Evolutionary conservation across 108 stramenopile species (phyloP).

Genomic region (Conticribra guillardii): DNA sequence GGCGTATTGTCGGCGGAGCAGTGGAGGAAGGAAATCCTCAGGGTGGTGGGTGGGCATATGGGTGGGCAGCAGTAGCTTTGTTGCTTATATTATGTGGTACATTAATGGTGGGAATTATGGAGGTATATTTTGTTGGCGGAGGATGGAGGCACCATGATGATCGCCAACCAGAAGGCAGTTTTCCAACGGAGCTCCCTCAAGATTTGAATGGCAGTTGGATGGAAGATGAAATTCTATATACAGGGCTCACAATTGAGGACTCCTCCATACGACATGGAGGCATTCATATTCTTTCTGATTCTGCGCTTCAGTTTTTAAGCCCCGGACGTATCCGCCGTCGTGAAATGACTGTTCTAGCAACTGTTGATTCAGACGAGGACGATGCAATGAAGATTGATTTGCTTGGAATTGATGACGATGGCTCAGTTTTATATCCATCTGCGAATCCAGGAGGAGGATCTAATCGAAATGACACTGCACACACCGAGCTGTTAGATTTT

Average conservation of each 20-base stretch:
- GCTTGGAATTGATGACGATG: slow-evolving; percentile 50
- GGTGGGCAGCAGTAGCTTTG: slow-evolving; percentile 84
- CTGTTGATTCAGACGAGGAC: slow-evolving; percentile 18
- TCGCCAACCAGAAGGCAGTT: slow-evolving; percentile 11
- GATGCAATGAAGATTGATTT: slow-evolving; percentile 24
- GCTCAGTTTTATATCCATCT: slow-evolving; percentile 35
- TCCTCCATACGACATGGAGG: slow-evolving; percentile 23
- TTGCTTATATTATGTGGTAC: slow-evolving; percentile 71
- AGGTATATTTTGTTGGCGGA: slow-evolving; percentile 71
- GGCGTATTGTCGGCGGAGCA: slow-evolving; percentile 71
- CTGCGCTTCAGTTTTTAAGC: slow-evolving; percentile 41
- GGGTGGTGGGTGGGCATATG: slow-evolving; percentile 82
- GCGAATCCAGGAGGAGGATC: too few species aligned
- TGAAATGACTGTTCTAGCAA: slow-evolving; percentile 12
- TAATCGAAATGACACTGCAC: neutral
- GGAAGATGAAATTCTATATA: slow-evolving; percentile 30
- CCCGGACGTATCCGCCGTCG: slow-evolving; percentile 13
- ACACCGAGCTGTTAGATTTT: neutral
- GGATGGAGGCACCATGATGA: slow-evolving; percentile 29
- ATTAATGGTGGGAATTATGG: slow-evolving; percentile 83
- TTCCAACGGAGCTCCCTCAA: slow-evolving; percentile 23
- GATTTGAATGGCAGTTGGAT: slow-evolving; percentile 48
- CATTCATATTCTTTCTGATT: slow-evolving; percentile 27
- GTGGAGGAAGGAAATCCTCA: slow-evolving; percentile 72
- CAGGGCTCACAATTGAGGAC: slow-evolving; percentile 8